Evolutionary conservation across 176 grass and related monocot species (phyloP).

Genomic region (Pharus latifolius): DNA sequence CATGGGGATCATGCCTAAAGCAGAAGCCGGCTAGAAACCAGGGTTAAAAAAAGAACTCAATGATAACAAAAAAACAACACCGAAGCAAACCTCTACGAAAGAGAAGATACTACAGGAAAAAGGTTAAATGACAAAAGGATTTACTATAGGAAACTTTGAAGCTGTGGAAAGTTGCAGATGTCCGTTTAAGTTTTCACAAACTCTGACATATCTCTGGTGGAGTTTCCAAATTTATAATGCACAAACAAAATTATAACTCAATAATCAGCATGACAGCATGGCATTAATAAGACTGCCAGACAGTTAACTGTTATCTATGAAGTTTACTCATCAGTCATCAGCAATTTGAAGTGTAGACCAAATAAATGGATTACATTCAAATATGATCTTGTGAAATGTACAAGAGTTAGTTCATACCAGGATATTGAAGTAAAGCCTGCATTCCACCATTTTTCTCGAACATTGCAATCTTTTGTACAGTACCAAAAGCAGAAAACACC

Average conservation of each 20-base stretch:
- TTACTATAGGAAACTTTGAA: slow-evolving; percentile 54
- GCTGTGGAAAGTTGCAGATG: slow-evolving; percentile 42
- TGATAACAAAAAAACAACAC: slow-evolving; percentile 10
- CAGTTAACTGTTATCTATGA: not conserved
- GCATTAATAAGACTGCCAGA: not conserved
- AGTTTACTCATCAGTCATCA: not conserved
- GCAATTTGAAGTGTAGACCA: not conserved
- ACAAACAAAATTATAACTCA: slow-evolving; percentile 13
- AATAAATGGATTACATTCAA: slow-evolving; percentile 4
- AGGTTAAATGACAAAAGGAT: slow-evolving; percentile 43
- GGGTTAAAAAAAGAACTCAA: not conserved
- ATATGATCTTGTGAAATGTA: not conserved
- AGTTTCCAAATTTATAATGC: slow-evolving; percentile 36
- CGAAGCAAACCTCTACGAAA: slow-evolving; percentile 27
- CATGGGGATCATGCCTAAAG: not conserved
- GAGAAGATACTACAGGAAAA: slow-evolving; percentile 29
- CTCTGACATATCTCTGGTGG: slow-evolving; percentile 39
- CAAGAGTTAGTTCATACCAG: slow-evolving; percentile 34
- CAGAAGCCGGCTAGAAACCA: not conserved
- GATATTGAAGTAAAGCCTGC: slow-evolving; percentile 95
- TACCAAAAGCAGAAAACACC: slow-evolving; percentile 97
- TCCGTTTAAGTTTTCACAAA: slow-evolving; percentile 48
- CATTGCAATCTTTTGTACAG: slow-evolving; percentile 93
- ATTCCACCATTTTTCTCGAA: slow-evolving; percentile 94
- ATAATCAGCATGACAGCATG: slow-evolving; percentile 12